Percentiles rank a stretch among this genome's conserved stretches.
Conservation (phyloP, 441 rosid species). For the Melastoma candidum region DNA sequence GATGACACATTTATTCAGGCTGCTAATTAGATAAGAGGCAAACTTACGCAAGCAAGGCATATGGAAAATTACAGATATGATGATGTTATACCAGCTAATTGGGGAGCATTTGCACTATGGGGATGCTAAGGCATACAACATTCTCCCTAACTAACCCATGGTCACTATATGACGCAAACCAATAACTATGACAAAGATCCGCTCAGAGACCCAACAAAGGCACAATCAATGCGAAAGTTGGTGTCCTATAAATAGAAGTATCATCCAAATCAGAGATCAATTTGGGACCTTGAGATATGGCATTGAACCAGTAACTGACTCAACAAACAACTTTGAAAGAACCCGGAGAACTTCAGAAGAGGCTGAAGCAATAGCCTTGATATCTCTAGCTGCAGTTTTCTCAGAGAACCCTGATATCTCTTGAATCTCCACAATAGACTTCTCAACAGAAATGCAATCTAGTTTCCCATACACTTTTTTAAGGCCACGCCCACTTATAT, state of each 20-base stretch:
- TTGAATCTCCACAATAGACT: conserved; percentile 25
- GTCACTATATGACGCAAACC: too few species aligned
- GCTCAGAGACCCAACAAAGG: too few species aligned
- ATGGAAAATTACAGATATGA: too few species aligned
- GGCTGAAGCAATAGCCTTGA: conserved; percentile 55
- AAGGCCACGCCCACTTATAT: conserved; percentile 33
- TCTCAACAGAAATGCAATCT: conserved; percentile 20
- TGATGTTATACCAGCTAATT: too few species aligned
- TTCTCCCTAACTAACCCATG: too few species aligned
- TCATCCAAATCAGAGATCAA: conserved; percentile 3
- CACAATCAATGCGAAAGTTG: too few species aligned
- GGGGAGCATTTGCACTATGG: too few species aligned
- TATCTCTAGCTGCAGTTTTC: conserved; percentile 63
- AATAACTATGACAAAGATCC: too few species aligned
- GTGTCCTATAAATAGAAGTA: not conserved
- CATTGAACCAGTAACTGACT: conserved; percentile 39
- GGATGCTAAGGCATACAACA: too few species aligned
- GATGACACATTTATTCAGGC: too few species aligned
- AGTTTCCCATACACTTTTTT: conserved; percentile 21
- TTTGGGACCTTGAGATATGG: conserved; percentile 53
- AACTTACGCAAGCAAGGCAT: too few species aligned
- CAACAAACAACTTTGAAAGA: conserved; percentile 46
- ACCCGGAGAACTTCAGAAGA: conserved; percentile 64
- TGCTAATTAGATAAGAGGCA: too few species aligned
- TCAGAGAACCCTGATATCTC: conserved; percentile 37